Evolutionary conservation across 1,139 yeast genomes (phyloP).

Genomic region (Yamadazyma oceani): DNA sequence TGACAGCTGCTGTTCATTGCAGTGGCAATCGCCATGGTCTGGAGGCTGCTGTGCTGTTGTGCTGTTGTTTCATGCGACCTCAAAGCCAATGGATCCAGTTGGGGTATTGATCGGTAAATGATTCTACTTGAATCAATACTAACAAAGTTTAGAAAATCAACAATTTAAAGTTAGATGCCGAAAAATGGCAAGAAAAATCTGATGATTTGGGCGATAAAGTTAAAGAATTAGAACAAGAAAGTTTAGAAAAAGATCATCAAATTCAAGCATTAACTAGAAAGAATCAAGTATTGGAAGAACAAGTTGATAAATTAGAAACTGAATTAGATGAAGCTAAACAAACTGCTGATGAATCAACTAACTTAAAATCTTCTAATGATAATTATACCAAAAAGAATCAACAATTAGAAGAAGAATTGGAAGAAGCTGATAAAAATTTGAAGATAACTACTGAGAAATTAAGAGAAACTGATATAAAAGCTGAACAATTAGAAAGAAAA

Average conservation of each 20-base stretch:
- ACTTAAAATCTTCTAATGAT: slow-evolving; percentile 86
- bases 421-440: slow-evolving; percentile 86
- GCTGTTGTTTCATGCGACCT: too few relatives aligned
- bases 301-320: slow-evolving; percentile 84
- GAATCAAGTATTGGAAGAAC: slow-evolving; percentile 86
- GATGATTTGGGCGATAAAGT: slow-evolving; percentile 80
- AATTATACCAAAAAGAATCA: slow-evolving; percentile 90
- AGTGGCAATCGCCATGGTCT: too few relatives aligned
- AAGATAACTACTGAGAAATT: slow-evolving; percentile 92
- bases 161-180: slow-evolving; percentile 91
- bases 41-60: too few relatives aligned
- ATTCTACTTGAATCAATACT: slow-evolving; percentile 12
- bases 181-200: slow-evolving; percentile 94
- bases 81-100: too few relatives aligned
- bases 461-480: slow-evolving; percentile 94
- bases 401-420: slow-evolving; percentile 90
- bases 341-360: slow-evolving; percentile 90
- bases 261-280: slow-evolving; percentile 90
- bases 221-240: slow-evolving; percentile 90
- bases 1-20: too few relatives aligned
- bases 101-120: too few relatives aligned
- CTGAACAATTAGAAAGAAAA: slow-evolving; percentile 95
- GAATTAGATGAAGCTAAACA: slow-evolving; percentile 81
- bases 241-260: slow-evolving; percentile 90
- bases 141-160: slow-evolving; percentile 65